Evolutionary conservation across 202 grass and related monocot species (phyloP).

Genomic region (Digitaria exilis): DNA sequence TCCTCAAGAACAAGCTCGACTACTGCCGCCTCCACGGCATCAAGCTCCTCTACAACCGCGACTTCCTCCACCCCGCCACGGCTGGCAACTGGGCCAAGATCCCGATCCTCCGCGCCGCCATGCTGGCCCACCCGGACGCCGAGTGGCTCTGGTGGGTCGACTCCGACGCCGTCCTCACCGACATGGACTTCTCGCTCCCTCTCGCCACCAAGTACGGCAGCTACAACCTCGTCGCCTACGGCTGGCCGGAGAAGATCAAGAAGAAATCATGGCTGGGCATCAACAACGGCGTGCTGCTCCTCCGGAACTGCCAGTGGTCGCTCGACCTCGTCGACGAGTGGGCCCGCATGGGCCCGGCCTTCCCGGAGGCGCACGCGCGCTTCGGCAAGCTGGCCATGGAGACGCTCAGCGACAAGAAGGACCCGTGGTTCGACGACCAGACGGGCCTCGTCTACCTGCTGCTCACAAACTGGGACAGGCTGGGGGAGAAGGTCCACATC

Average conservation of each 20-base stretch:
- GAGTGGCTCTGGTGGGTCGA: constrained; percentile 30
- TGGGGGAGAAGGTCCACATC: too few species aligned
- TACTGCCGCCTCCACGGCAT: too few species aligned
- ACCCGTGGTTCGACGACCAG: constrained; percentile 45
- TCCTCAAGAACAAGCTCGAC: too few species aligned
- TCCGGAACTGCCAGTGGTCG: constrained; percentile 89
- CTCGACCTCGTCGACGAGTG: constrained; percentile 72
- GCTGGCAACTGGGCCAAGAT: constrained; percentile 40
- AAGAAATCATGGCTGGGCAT: constrained; percentile 47
- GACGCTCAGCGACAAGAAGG: constrained; percentile 17
- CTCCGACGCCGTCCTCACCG: too few species aligned
- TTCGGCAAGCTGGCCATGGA: constrained; percentile 19
- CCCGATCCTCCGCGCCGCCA: constrained; percentile 34
- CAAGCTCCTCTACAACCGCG: constrained; percentile 53
- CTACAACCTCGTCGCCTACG: constrained; percentile 51
- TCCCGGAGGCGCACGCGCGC: constrained; percentile 26
- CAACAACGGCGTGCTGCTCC: constrained; percentile 72
- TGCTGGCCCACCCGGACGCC: constrained; percentile 15
- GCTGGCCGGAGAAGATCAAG: neutral
- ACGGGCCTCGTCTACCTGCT: constrained; percentile 61
- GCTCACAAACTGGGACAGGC: too few species aligned
- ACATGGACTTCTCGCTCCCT: too few species aligned
- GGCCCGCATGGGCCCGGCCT: constrained; percentile 58
- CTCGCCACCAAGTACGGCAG: constrained; percentile 36
- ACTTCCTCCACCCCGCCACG: constrained; percentile 43